Evolutionary conservation across 2,329 filamentous ascomycete genomes (phyloP), one percentile per base, ranked within the genome.

Genomic region (Orbilia javanica): DNA sequence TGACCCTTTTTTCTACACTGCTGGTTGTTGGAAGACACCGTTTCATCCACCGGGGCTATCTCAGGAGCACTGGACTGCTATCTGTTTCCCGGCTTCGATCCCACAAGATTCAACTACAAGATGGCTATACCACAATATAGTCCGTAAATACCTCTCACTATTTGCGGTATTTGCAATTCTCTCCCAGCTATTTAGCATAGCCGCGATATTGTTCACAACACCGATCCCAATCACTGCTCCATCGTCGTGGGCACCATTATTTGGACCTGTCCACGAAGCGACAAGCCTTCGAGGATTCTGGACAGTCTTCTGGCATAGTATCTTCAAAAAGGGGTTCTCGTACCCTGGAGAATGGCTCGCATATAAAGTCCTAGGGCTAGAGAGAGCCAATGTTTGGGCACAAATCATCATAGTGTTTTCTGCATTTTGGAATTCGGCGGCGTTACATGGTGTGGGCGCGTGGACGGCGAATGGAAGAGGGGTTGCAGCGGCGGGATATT

Each of bases 321-420:
- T 77, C 27, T 77, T 77, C 62, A 77, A 77, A 46, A 77, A 71
- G 11, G 60, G 52, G 11, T 77, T 77, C 34, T 71, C 66, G 3
- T 77, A 77, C 39, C 73, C 73, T 6, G 73, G 73, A 11, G 66
- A 77, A 53, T 77, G 73, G 73, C 15, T 77, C 5, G 66, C 66
- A 1, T 62, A 55, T 31, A 50, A 55, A 15, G 50, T 77, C 0
- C 15, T 77, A 3, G 39, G 48, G 11, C 20, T 77, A 11, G 42
- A 63, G 2, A 57, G 60, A 36, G 27, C 8, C n/a, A 55, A 52
- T 22, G n/a, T 70, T 2, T 39, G 39, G 50, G 73, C 73, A 20
- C 73, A 77, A 31, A 15, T 71, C 4, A 77, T 77, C 6, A 15
- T 77, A 1, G 22, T 71, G 10, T 29, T 77, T 27, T 13, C 50